Evolutionary conservation across 2,329 filamentous ascomycete genomes (phyloP), one percentile per base, ranked within the genome.

Genomic region (Shiraia bambusicola): DNA sequence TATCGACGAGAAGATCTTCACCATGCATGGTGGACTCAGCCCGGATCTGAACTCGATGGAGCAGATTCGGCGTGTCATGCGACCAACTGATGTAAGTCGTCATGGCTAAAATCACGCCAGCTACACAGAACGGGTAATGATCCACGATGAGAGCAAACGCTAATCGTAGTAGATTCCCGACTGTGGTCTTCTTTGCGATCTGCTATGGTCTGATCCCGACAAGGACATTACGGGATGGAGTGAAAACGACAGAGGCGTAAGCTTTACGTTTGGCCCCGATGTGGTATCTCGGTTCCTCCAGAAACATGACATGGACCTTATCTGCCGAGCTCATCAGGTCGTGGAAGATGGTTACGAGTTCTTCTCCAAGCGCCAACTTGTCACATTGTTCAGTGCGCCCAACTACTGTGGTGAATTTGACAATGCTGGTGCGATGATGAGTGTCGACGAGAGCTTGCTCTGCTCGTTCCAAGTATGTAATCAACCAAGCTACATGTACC

Each of bases 351-450:
- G 93, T 42, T 98, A 98, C 75, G 93, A 98, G 72, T 98, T 98
- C 79, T 98, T 98, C 78, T 95, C 90, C 49, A 97, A 97, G 77
- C 86, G 93, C 60, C 92, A 97, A 72, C 79, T 98, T 53, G 93
- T 98, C 52, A 98, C 93, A 43, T 78, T 98, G 45, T 98, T 98
- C 78, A 95, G 89, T 66, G 93, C 93, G 38, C 93, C 93, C 57
- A 98, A 98, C 77, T 98, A 98, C 79, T 98, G 92, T 65, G 92
- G 92, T 72, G 93, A 98, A 76, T 98, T 98, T 68, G 93, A 98
- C 79, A 98, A 98, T 67, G 92, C 92, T 38, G 93, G 93, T 69
- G 93, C 93, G 54, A 97, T 98, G 92, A 97, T 98, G 93, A 96
- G 91, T 68, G 93, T 98, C 28, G 93, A 97, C 69, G 93, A 97